A percentile compares a stretch with the other conserved stretches of the same genome.
phyloP scores from a whole-genome alignment of 768 basidiomycete species.

The Tubosaeta sp. region DNA sequence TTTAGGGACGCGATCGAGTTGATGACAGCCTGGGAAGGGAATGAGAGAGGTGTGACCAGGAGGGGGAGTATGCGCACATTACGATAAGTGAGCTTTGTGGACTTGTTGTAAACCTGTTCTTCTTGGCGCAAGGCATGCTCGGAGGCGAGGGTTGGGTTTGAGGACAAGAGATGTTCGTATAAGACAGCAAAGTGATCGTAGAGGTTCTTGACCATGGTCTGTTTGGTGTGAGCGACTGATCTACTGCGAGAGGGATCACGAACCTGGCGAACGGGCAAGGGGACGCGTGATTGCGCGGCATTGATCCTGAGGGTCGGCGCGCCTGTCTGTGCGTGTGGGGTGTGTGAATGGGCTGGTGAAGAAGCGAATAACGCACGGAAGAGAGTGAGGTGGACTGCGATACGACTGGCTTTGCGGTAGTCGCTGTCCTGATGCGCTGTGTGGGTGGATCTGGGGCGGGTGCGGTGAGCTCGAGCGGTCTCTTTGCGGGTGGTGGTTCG shows the following conservation, averaged over 20 bases:
- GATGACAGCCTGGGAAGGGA: slow-evolving; percentile 43
- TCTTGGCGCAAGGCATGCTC: slow-evolving; percentile 84
- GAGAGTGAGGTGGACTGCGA: slow-evolving; percentile 40
- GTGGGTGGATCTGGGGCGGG: slow-evolving; percentile 49
- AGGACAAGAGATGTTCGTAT: slow-evolving; percentile 53
- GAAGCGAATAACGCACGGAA: slow-evolving; percentile 19
- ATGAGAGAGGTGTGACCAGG: slow-evolving; percentile 7
- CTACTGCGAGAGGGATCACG: slow-evolving; percentile 8
- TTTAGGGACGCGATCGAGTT: slow-evolving; percentile 49
- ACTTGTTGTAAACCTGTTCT: slow-evolving; percentile 68
- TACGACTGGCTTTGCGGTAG: slow-evolving; percentile 36
- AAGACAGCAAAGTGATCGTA: slow-evolving; percentile 69
- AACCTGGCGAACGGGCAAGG: slow-evolving; percentile 73
- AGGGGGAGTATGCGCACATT: slow-evolving; percentile 47
- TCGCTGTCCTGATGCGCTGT: slow-evolving; percentile 58
- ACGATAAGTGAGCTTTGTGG: slow-evolving; percentile 77
- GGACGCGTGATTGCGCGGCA: slow-evolving; percentile 65
- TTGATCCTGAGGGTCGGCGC: slow-evolving; percentile 63
- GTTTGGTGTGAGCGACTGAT: slow-evolving; percentile 2
- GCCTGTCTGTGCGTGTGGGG: slow-evolving; percentile 40
- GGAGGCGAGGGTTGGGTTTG: slow-evolving; percentile 58
- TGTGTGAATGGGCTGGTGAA: not conserved
- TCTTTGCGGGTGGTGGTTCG: slow-evolving; percentile 42
- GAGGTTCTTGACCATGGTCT: slow-evolving; percentile 73
- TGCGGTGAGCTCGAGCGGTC: slow-evolving; percentile 31